These are phyloP conservation scores for Tardiomyces blankii DNA, from an alignment of 1,139 yeast genomes.

Conservation along the genomic window DNA sequence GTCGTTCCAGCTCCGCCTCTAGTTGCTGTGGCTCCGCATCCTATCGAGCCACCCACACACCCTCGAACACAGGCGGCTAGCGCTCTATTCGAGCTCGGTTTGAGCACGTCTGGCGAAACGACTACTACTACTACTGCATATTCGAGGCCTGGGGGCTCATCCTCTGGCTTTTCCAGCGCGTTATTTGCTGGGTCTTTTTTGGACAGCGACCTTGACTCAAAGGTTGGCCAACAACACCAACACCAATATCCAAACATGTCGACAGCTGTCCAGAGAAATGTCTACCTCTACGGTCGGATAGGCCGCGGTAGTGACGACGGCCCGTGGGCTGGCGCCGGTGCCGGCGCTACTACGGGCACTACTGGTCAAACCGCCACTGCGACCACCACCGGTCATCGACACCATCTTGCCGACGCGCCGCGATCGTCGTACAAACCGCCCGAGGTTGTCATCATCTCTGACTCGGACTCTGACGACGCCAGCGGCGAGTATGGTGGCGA, in stretches of 20 bases:
- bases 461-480: conserved; percentile 7
- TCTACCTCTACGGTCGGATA: not conserved
- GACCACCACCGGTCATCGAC: not conserved
- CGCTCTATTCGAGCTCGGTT: no score
- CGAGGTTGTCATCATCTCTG: conserved; percentile 9
- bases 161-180: no score
- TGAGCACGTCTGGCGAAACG: no score
- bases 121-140: no score
- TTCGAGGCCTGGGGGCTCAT: no score
- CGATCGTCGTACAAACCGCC: not conserved
- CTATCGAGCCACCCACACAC: not conserved
- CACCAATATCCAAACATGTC: not conserved
- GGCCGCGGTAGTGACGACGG: not conserved
- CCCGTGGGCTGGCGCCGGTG: not conserved
- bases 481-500: conserved; percentile 2
- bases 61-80: not conserved
- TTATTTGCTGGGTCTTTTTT: no score
- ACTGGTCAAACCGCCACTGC: not conserved
- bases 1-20: not conserved
- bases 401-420: not conserved
- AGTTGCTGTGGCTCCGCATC: not conserved
- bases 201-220: no score
- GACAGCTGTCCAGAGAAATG: not conserved
- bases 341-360: not conserved
- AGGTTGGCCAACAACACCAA: no score